Evolutionary conservation across 106 monocot genomes (phyloP).

Genomic region (Dioscorea dumetorum): DNA sequence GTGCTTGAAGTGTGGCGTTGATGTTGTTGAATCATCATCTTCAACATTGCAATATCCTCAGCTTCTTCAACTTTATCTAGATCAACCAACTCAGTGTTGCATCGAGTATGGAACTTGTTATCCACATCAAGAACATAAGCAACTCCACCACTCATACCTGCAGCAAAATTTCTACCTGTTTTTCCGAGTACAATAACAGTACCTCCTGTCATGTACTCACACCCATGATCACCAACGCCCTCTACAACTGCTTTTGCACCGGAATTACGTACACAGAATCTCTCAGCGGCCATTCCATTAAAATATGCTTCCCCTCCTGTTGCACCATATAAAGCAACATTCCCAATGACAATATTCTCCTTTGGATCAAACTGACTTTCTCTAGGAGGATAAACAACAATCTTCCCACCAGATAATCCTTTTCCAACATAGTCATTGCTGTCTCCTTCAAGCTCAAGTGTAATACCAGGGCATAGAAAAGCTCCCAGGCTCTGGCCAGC

Average conservation of each 20-base stretch:
- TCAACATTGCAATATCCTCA: conserved; percentile 76
- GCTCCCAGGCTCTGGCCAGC: conserved; percentile 97
- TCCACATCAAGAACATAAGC: conserved; percentile 90
- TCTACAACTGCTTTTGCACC: conserved; percentile 97
- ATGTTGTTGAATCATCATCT: conserved; percentile 96
- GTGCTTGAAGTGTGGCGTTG: conserved; percentile 73
- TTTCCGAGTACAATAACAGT: conserved; percentile 81
- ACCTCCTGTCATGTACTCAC: conserved; percentile 99
- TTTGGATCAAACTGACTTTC: conserved; percentile 78
- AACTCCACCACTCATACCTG: conserved; percentile 98
- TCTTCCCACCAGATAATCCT: conserved; percentile 94
- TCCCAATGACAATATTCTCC: conserved; percentile 97
- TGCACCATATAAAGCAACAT: conserved; percentile 98
- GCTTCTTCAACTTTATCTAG: conserved; percentile 83
- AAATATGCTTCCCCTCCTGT: conserved; percentile 97
- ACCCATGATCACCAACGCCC: conserved; percentile 97
- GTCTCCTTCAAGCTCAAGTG: conserved; percentile 98
- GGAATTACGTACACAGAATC: conserved; percentile 95
- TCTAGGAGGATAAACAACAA: conserved; percentile 89
- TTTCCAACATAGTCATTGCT: conserved; percentile 99
- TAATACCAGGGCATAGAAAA: conserved; percentile 93
- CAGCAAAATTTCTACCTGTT: conserved; percentile 97
- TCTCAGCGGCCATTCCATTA: conserved; percentile 99
- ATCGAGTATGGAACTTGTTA: conserved; percentile 53
- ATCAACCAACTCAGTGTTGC: conserved; percentile 80